A percentile compares a stretch with the other conserved stretches of the same genome.
Conservation (phyloP, 2,329 filamentous ascomycete species). For the Chalara sp. region DNA sequence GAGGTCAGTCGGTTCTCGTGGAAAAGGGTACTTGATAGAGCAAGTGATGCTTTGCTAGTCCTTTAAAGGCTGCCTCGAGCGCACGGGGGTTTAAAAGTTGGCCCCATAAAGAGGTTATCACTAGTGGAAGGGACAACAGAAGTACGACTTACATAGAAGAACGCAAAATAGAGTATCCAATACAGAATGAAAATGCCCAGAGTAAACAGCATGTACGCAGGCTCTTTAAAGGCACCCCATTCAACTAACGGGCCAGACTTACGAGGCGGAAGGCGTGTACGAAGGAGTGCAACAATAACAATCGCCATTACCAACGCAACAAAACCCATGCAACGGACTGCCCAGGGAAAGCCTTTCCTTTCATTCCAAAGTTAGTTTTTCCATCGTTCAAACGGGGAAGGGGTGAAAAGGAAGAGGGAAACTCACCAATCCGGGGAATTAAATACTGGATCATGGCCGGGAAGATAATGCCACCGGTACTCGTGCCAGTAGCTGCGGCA, state of each 20-base stretch:
- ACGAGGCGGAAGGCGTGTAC: constrained; percentile 19
- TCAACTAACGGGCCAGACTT: constrained; percentile 35
- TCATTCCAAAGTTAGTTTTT: background rate
- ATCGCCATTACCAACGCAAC: background rate
- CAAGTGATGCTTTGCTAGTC: background rate
- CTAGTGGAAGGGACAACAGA: background rate
- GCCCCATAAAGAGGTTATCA: background rate
- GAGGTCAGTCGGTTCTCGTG: too few relatives aligned
- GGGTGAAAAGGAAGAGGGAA: too few relatives aligned
- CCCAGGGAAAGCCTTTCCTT: background rate
- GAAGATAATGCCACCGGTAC: constrained; percentile 34
- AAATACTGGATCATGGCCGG: constrained; percentile 33
- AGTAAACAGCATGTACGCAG: constrained; percentile 26
- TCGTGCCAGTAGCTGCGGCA: constrained; percentile 26
- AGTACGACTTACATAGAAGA: background rate
- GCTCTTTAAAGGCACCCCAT: constrained; percentile 33
- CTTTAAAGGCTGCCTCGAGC: background rate
- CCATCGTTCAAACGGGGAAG: too few relatives aligned
- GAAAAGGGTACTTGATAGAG: background rate
- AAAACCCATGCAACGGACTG: background rate
- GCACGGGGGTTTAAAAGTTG: background rate
- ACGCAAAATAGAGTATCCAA: background rate
- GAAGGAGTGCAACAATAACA: background rate
- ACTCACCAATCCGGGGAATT: constrained; percentile 9
- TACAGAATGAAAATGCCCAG: background rate